phyloP scores from a whole-genome alignment of 768 basidiomycete genomes.

The Mycena leptocephala region DNA sequence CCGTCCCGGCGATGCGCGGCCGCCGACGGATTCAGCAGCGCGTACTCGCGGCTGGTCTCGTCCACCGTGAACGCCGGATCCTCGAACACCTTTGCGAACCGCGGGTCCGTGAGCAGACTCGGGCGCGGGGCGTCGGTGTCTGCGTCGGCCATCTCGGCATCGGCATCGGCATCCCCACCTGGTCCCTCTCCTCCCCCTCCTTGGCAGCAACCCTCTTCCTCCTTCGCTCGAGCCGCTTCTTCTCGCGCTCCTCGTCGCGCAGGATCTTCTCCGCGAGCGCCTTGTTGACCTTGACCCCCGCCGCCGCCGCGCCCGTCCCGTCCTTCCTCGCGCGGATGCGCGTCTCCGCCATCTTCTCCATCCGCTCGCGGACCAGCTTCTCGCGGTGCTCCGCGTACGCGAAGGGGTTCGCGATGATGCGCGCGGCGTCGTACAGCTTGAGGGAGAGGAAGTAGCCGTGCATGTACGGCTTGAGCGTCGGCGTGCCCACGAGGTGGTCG shows the following conservation, averaged over 20 bases:
- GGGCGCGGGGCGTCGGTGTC: constrained; percentile 38
- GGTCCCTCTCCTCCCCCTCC: constrained; percentile 57
- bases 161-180: no score
- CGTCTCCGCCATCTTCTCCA: constrained; percentile 95
- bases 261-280: constrained; percentile 89
- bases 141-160: constrained; percentile 47
- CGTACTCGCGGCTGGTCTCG: constrained; percentile 89
- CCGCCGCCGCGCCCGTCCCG: no score
- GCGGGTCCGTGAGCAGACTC: constrained; percentile 85
- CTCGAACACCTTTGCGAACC: constrained; percentile 93
- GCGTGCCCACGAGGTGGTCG: constrained; percentile 95
- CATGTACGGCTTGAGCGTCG: constrained; percentile 99
- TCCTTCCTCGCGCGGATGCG: constrained; percentile 91
- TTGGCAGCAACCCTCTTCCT: constrained; percentile 61
- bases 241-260: constrained; percentile 74
- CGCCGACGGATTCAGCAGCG: constrained; percentile 93
- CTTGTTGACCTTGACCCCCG: constrained; percentile 81
- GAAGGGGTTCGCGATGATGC: constrained; percentile 96
- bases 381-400: constrained; percentile 96
- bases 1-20: constrained; percentile 67
- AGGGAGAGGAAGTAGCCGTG: constrained; percentile 98
- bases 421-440: constrained; percentile 95
- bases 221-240: constrained; percentile 71
- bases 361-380: constrained; percentile 87
- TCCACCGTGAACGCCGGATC: constrained; percentile 95